Percentiles rank a stretch among this genome's conserved stretches.
Evolutionary conservation across 805 yeast genomes (phyloP).

Genomic region (Aciculoconidium aculeatum): DNA sequence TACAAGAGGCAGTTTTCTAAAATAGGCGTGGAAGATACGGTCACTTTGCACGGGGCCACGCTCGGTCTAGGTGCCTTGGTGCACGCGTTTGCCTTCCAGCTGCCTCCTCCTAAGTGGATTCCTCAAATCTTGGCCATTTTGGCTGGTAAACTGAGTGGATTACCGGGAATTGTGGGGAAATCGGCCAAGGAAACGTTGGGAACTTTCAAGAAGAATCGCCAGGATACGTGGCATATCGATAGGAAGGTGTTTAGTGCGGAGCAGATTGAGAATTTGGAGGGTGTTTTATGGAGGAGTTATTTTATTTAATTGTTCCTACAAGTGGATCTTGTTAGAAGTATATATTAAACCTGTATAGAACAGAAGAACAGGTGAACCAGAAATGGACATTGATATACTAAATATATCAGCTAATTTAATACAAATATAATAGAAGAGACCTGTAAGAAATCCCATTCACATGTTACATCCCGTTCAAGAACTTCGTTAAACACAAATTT

Average conservation of each 20-base stretch:
- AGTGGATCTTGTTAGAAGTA: too few species aligned
- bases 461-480: too few species aligned
- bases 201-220: constrained; percentile 83
- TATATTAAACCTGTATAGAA: too few species aligned
- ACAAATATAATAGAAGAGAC: too few species aligned
- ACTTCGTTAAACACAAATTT: too few species aligned
- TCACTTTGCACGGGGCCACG: constrained; percentile 73
- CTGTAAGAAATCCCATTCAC: too few species aligned
- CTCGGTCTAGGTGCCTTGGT: constrained; percentile 85
- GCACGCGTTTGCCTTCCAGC: constrained; percentile 81
- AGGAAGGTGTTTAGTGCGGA: constrained; percentile 64
- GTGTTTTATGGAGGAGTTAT: constrained; percentile 89
- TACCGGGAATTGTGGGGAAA: constrained; percentile 74
- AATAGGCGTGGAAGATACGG: constrained; percentile 34
- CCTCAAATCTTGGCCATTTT: constrained; percentile 65
- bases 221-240: constrained; percentile 95
- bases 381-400: too few species aligned
- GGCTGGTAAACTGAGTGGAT: constrained; percentile 65
- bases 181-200: constrained; percentile 79
- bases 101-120: constrained; percentile 91
- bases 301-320: constrained; percentile 56
- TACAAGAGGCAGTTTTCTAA: constrained; percentile 36
- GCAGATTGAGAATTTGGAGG: constrained; percentile 87
- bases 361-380: too few species aligned
- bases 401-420: too few species aligned